Evolutionary conservation across 345 rosid genomes (phyloP).

Genomic region (Lumnitzera racemosa): DNA sequence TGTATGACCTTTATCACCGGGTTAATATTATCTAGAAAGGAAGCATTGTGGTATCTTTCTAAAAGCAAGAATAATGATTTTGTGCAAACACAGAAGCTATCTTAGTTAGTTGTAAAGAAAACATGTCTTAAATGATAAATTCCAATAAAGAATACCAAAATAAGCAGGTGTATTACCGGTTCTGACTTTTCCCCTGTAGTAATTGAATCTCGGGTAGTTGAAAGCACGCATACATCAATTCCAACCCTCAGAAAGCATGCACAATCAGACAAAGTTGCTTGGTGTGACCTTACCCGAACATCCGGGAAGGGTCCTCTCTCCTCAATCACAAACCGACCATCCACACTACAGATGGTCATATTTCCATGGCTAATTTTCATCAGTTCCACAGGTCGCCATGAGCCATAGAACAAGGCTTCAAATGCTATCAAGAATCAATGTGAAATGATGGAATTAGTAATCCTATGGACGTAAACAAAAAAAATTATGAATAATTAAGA

Average conservation of each 20-base stretch:
- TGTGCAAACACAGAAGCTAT: too few species aligned
- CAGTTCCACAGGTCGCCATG: slow-evolving; percentile 57
- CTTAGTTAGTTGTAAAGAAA: too few species aligned
- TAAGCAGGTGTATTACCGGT: slow-evolving; percentile 26
- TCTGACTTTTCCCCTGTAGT: slow-evolving; percentile 26
- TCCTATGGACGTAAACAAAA: not conserved
- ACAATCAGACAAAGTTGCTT: slow-evolving; percentile 54
- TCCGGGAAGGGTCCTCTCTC: slow-evolving; percentile 41
- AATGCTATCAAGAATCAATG: slow-evolving; percentile 46
- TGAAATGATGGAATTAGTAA: not conserved
- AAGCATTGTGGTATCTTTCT: too few species aligned
- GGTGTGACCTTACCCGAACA: slow-evolving; percentile 66
- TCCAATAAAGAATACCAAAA: not conserved
- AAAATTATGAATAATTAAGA: not conserved
- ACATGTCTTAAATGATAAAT: too few species aligned
- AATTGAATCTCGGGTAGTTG: slow-evolving; percentile 12
- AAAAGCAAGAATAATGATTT: too few species aligned
- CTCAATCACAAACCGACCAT: slow-evolving; percentile 19
- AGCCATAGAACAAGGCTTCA: slow-evolving; percentile 47
- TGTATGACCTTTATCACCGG: too few species aligned
- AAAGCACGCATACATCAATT: slow-evolving; percentile 63
- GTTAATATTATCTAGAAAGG: too few species aligned
- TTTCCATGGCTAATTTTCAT: slow-evolving; percentile 45
- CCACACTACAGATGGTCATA: slow-evolving; percentile 32
- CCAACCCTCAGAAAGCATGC: slow-evolving; percentile 69